Base-by-base conservation (phyloP, 345 rosid species). In the Gossypium raimondii region DNA sequence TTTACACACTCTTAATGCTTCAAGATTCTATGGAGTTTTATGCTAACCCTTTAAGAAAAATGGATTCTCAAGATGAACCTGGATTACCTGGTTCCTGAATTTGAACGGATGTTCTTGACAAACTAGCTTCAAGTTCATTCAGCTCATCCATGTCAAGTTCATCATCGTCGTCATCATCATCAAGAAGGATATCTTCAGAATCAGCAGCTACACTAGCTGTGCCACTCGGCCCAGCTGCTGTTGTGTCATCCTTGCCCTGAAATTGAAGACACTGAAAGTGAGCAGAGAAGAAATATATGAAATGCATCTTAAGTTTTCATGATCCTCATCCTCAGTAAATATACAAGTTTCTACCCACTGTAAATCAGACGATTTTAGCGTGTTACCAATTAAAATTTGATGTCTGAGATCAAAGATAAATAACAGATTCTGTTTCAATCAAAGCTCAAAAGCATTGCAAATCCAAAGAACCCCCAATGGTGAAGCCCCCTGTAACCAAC, bases 91-190 rank as follows among this genome's bases (percentile, higher is more conserved):
- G 86, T 57, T 88, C 85, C n/a, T 79, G 79, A 74, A 89, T 89
- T 73, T 86, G 85, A 56, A 91, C 80, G 1, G 93, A 84, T 2
- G 93, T 82, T 79, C 83, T 91, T 18, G 97, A 85, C 81, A 91
- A 82, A 86, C 93, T 91, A 62, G 88, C 93, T 85, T 91, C 97
- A 17, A 91, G 85, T 79, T 91, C 97, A 73, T 91, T 86, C 61
- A 91, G 81, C 84, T 91, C 93, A 76, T 91, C 97, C 82, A 89
- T 79, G 86, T 91, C 92, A 70, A 87, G 79, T 63, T 91, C 93
- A 6, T 91, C 93, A 1, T 75, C 73, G 0, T 34, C 7, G 7
- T 75, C 73, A 0, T 66, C 72, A 6, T 72, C 75, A 11, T 53
- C 45, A 3, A 11, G 50, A 56, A 44, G 73, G 55, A 76, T 38